Conservation (phyloP, 352 stramenopile genomes). For the Phytophthora macrochlamydospora region DNA sequence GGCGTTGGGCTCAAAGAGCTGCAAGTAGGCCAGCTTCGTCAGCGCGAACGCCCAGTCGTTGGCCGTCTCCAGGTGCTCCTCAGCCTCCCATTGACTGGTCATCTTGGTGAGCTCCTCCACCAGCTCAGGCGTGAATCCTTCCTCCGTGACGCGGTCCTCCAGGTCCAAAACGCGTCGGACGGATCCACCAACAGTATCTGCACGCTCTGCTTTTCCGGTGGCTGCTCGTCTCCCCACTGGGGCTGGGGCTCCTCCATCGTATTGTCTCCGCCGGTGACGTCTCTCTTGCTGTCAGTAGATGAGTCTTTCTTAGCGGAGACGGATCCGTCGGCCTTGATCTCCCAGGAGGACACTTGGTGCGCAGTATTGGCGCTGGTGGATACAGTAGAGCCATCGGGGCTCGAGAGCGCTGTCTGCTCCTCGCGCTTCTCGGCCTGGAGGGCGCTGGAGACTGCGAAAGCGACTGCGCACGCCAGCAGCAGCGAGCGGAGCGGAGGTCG, state of each 20-base stretch:
- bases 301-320: slow-evolving; percentile 14
- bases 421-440: slow-evolving; percentile 19
- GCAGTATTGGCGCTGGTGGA: slow-evolving; percentile 1
- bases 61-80: slow-evolving; percentile 14
- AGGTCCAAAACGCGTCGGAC: slow-evolving; percentile 55
- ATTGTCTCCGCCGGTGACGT: slow-evolving; percentile 1
- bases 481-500: not conserved
- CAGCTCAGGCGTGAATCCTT: slow-evolving; percentile 49
- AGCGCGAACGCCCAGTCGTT: slow-evolving; percentile 59
- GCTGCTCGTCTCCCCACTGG: not conserved
- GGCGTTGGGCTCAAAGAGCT: slow-evolving; percentile 55
- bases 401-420: not conserved
- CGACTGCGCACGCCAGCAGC: slow-evolving; percentile 8
- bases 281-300: slow-evolving; percentile 8
- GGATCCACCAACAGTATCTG: slow-evolving; percentile 29
- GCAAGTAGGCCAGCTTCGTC: slow-evolving; percentile 63
- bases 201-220: not conserved
- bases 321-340: slow-evolving; percentile 29
- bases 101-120: slow-evolving; percentile 43
- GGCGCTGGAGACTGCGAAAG: slow-evolving; percentile 7
- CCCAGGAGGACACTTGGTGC: slow-evolving; percentile 19
- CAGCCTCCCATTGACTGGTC: not conserved
- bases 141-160: slow-evolving; percentile 50
- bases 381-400: slow-evolving; percentile 1
- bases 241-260: not conserved